Evolutionary conservation across 148 eudicot genomes (phyloP).

Genomic region (Rhododendron vialii): DNA sequence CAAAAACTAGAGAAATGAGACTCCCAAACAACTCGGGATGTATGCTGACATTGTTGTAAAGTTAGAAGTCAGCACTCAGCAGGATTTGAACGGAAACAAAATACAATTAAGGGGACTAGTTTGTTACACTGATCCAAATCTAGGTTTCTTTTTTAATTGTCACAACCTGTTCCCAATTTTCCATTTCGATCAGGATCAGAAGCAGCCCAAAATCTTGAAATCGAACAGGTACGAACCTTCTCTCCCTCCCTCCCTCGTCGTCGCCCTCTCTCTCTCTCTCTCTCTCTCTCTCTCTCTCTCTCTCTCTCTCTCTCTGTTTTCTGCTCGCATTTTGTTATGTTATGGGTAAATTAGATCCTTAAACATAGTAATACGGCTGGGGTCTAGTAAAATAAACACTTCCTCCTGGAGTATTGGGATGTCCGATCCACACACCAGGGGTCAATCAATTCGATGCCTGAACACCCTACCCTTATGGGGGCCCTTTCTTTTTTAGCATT

Average conservation of each 20-base stretch:
- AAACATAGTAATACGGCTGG: neutral
- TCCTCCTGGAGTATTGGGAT: neutral
- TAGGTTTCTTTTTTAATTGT: neutral
- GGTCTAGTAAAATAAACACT: neutral
- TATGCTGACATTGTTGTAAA: neutral
- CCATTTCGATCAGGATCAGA: neutral
- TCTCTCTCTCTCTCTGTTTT: neutral
- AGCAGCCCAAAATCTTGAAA: neutral
- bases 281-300: neutral
- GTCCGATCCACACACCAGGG: neutral
- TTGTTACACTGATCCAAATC: neutral
- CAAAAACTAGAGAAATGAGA: no score
- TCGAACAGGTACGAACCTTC: neutral
- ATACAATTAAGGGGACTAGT: neutral
- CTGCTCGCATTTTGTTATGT: neutral
- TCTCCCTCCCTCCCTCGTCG: neutral
- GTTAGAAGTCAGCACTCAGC: neutral
- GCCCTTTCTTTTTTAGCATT: neutral
- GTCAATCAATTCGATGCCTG: neutral
- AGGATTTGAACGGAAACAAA: neutral
- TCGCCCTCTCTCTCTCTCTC: neutral
- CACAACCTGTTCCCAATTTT: neutral
- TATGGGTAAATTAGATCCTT: neutral
- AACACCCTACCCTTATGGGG: neutral
- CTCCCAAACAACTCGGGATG: no score